Conservation (phyloP, 805 yeast species). For the Kodamaea lidongshanica region DNA sequence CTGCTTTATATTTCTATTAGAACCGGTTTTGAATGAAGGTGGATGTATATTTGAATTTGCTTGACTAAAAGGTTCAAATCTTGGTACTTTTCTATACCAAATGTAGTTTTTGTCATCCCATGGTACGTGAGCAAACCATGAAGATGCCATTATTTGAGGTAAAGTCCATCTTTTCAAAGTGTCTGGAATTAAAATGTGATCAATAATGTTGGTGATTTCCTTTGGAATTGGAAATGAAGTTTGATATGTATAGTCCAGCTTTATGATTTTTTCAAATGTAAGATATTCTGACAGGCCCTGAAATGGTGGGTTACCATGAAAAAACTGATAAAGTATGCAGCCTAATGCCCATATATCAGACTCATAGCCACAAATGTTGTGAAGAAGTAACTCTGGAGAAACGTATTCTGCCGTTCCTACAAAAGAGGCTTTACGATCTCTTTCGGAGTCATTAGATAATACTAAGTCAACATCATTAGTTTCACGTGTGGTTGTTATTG, state of each 20-base stretch:
- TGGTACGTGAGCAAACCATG: slow-evolving; percentile 34
- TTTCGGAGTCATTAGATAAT: slow-evolving; percentile 24
- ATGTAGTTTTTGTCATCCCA: slow-evolving; percentile 37
- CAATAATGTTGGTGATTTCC: slow-evolving; percentile 26
- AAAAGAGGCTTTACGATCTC: slow-evolving; percentile 53
- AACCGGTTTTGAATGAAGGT: slow-evolving; percentile 24
- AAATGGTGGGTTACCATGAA: slow-evolving; percentile 83
- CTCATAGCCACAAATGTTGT: slow-evolving; percentile 75
- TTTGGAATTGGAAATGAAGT: slow-evolving; percentile 22
- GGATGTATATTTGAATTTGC: slow-evolving; percentile 4
- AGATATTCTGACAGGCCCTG: slow-evolving; percentile 79
- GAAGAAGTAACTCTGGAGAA: slow-evolving; percentile 78
- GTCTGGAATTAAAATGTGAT: slow-evolving; percentile 27
- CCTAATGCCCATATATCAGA: slow-evolving; percentile 95
- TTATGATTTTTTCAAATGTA: slow-evolving; percentile 84
- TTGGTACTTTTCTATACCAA: slow-evolving; percentile 28
- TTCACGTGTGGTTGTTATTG: too few relatives aligned
- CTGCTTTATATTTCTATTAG: slow-evolving; percentile 32
- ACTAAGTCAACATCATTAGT: slow-evolving; percentile 21
- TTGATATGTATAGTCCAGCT: slow-evolving; percentile 55
- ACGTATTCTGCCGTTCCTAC: slow-evolving; percentile 98
- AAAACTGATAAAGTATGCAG: slow-evolving; percentile 77
- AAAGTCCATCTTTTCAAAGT: slow-evolving; percentile 28
- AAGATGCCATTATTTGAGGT: slow-evolving; percentile 25
- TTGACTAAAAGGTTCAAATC: slow-evolving; percentile 20